phyloP scores from a whole-genome alignment of 352 stramenopile genomes.

The Thalassiosira hispida region DNA sequence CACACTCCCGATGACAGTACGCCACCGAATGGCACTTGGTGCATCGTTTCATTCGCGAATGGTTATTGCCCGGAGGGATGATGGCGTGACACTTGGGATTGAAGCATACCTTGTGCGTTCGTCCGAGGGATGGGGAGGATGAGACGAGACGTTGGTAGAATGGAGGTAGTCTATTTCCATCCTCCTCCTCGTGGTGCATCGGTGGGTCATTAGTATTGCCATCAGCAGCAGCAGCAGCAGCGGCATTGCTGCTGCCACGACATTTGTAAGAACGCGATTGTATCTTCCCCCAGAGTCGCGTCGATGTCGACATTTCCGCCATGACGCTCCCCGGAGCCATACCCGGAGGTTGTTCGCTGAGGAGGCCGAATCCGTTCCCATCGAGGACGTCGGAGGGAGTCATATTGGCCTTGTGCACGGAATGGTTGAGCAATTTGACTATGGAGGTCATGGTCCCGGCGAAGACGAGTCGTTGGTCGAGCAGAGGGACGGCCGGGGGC shows the following conservation, averaged over 20 bases:
- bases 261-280: not conserved
- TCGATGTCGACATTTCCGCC: not conserved
- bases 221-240: no score
- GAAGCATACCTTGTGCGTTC: not conserved
- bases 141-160: not conserved
- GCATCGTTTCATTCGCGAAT: conserved; percentile 3
- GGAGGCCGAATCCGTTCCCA: not conserved
- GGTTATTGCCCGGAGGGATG: not conserved
- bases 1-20: conserved; percentile 9
- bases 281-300: conserved; percentile 1
- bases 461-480: conserved; percentile 5
- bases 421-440: not conserved
- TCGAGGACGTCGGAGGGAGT: not conserved
- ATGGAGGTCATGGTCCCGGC: not conserved
- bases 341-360: not conserved
- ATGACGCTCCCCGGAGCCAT: not conserved
- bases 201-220: no score
- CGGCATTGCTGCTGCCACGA: not conserved
- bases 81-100: not conserved
- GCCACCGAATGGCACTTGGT: conserved; percentile 13
- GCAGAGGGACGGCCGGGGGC: not conserved
- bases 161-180: not conserved
- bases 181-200: not conserved
- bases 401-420: not conserved
- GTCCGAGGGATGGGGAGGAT: not conserved